Conservation (phyloP, 306 rosid species). For the Gynostemma pentaphyllum region DNA sequence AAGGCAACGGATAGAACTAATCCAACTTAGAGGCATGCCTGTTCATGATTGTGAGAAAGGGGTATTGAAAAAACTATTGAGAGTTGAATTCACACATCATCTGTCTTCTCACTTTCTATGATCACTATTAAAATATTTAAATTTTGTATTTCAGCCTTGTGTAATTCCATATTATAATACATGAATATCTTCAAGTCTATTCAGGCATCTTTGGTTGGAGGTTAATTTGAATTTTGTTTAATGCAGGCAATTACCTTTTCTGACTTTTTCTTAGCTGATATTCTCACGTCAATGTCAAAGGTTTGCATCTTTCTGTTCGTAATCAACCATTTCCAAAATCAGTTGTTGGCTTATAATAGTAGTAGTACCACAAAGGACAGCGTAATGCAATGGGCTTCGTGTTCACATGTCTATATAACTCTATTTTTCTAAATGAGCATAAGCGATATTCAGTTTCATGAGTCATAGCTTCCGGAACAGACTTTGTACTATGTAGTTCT, state of each 20-base stretch:
- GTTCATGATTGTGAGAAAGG: background rate
- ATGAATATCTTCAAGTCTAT: background rate
- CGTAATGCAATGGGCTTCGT: background rate
- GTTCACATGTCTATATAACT: background rate
- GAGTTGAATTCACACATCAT: background rate
- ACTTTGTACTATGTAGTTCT: background rate
- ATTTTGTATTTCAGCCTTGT: background rate
- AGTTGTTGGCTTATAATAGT: background rate
- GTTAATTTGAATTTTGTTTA: conserved; percentile 22
- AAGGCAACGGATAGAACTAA: background rate
- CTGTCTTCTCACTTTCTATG: background rate
- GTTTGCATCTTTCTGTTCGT: conserved; percentile 29
- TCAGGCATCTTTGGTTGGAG: background rate
- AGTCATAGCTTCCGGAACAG: background rate
- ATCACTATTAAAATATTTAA: background rate
- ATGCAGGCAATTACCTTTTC: conserved; percentile 86
- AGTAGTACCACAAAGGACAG: background rate
- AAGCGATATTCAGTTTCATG: background rate
- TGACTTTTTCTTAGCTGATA: conserved; percentile 95
- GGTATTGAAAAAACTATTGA: background rate
- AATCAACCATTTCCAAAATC: conserved; percentile 7
- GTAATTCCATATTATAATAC: background rate
- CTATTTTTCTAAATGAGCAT: background rate
- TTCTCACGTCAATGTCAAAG: conserved; percentile 94
- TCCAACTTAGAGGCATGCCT: background rate